A percentile compares a stretch with the other conserved stretches of the same genome.
These are phyloP conservation scores for Protomyces lactucae-debilis DNA, from an alignment of 1,139 yeast genomes.

Conservation along the genomic window DNA sequence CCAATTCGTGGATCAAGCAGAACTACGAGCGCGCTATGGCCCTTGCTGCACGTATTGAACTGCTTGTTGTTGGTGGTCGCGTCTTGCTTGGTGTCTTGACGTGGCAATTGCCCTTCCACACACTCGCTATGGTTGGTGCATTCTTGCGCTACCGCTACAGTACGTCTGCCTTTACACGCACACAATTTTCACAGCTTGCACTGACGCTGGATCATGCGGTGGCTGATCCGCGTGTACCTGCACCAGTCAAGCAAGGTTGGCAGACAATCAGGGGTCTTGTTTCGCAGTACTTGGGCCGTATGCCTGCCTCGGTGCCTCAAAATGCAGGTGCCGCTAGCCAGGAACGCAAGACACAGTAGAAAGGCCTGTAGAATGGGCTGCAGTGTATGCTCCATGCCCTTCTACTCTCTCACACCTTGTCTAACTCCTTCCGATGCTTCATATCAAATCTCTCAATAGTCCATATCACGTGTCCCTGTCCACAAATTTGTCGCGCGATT, in stretches of 20 bases:
- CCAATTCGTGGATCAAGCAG: constrained; percentile 23
- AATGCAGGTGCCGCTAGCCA: not conserved
- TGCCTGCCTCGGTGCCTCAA: constrained; percentile 12
- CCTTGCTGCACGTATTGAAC: constrained; percentile 27
- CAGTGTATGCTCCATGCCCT: too few relatives aligned
- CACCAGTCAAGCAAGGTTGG: constrained; percentile 26
- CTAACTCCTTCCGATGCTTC: too few relatives aligned
- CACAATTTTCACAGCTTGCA: constrained; percentile 24
- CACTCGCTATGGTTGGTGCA: constrained; percentile 25
- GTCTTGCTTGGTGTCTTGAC: constrained; percentile 21
- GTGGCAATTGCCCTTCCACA: constrained; percentile 14
- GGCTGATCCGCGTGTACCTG: constrained; percentile 28
- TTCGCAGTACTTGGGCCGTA: constrained; percentile 24
- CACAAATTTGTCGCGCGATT: too few relatives aligned
- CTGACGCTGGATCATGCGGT: constrained; percentile 28
- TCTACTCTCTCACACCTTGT: too few relatives aligned
- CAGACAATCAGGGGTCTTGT: constrained; percentile 25
- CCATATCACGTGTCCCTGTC: too few relatives aligned
- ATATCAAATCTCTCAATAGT: too few relatives aligned
- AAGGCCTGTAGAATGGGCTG: not conserved
- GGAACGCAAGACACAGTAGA: constrained; percentile 10
- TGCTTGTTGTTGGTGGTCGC: constrained; percentile 15
- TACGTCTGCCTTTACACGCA: constrained; percentile 29
- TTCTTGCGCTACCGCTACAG: constrained; percentile 30
- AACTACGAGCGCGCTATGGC: constrained; percentile 28